A percentile compares a stretch with the other conserved stretches of the same genome.
phyloP scores from a whole-genome alignment of 2,329 filamentous ascomycete species.

The Metarhizium anisopliae region DNA sequence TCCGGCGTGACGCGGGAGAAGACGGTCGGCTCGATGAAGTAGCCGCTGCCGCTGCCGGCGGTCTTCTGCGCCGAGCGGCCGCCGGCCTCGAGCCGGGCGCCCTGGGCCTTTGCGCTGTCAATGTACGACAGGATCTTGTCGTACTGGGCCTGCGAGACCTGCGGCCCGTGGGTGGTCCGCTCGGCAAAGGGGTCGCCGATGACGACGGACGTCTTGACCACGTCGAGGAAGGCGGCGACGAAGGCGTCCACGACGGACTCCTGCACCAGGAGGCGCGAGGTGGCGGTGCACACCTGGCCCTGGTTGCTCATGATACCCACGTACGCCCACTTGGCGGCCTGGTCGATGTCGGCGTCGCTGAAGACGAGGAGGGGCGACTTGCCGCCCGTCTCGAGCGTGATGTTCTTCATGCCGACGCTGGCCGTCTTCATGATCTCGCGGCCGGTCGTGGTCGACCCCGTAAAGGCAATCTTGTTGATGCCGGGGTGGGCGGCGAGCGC shows the following conservation, averaged over 20 bases:
- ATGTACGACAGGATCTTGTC: constrained; percentile 64
- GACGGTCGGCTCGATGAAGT: constrained; percentile 36
- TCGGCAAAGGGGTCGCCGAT: constrained; percentile 64
- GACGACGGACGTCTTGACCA: constrained; percentile 49
- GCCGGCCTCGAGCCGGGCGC: constrained; percentile 57
- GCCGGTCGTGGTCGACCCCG: constrained; percentile 64
- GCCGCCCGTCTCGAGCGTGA: constrained; percentile 58
- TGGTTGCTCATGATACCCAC: constrained; percentile 48
- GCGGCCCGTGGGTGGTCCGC: constrained; percentile 64
- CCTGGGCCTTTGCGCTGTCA: constrained; percentile 58
- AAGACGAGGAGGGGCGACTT: constrained; percentile 59
- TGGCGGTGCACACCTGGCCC: constrained; percentile 58
- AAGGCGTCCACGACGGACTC: constrained; percentile 54
- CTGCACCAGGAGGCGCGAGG: constrained; percentile 56
- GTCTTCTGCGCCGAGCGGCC: constrained; percentile 39
- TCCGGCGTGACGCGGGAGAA: constrained; percentile 31
- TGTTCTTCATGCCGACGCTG: constrained; percentile 55
- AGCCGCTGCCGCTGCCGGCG: constrained; percentile 30
- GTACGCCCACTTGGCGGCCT: constrained; percentile 53
- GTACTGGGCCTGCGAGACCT: constrained; percentile 62
- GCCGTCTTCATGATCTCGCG: constrained; percentile 70
- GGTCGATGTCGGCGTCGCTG: constrained; percentile 55
- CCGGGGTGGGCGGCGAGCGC: constrained; percentile 58
- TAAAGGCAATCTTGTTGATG: constrained; percentile 73
- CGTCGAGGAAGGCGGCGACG: constrained; percentile 49